These are phyloP conservation scores for Pachyrhizus erosus DNA, from an alignment of 306 rosid genomes.

Conservation along the genomic window DNA sequence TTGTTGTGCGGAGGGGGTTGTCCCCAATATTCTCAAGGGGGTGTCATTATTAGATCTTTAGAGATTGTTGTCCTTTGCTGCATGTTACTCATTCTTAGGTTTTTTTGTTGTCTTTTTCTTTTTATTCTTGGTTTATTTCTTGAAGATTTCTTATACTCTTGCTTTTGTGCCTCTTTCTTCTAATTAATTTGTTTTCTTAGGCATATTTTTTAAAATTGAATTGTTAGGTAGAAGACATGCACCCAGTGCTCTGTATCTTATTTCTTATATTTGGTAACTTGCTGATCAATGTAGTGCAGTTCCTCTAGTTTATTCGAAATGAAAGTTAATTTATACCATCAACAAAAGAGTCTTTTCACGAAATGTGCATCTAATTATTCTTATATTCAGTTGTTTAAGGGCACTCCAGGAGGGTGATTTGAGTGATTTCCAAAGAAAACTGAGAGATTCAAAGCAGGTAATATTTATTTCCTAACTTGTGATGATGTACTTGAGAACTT, in stretches of 20 bases:
- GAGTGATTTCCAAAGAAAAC: constrained; percentile 60
- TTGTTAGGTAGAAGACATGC: constrained; percentile 4
- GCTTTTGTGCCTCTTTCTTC: not conserved
- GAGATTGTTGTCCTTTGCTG: not conserved
- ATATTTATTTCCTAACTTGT: constrained; percentile 40
- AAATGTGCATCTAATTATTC: constrained; percentile 31
- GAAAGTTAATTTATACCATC: constrained; percentile 14
- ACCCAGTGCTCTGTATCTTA: not conserved
- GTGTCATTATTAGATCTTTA: not conserved
- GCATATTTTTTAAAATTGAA: not conserved
- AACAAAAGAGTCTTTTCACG: not conserved
- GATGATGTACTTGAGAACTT: constrained; percentile 22
- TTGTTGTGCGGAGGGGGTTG: no score
- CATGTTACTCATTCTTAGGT: not conserved
- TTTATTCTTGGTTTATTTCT: not conserved
- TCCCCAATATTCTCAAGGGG: no score
- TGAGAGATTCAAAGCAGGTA: constrained; percentile 90
- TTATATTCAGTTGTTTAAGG: constrained; percentile 77
- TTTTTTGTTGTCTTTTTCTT: not conserved
- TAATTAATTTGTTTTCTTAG: not conserved
- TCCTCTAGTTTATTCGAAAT: constrained; percentile 11
- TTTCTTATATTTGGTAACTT: constrained; percentile 16
- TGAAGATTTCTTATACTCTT: not conserved
- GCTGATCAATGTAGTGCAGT: constrained; percentile 16
- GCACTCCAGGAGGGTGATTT: constrained; percentile 85